Percentiles rank a stretch among this genome's conserved stretches.
Evolutionary conservation across 2,329 filamentous ascomycete species (phyloP).

Genomic region (Apiospora sp.): DNA sequence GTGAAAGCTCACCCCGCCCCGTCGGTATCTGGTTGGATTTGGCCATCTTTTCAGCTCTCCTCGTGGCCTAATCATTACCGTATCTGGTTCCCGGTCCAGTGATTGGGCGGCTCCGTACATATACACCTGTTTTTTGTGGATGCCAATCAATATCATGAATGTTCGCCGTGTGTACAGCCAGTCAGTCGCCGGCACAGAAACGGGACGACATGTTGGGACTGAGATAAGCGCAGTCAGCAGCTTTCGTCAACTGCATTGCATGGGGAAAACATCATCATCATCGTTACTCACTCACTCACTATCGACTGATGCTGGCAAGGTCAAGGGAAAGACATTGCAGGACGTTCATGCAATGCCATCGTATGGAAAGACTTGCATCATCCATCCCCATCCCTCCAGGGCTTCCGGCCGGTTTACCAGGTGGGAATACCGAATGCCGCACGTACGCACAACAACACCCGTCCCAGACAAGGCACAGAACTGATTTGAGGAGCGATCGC

Average conservation of each 20-base stretch:
- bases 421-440: constrained; percentile 7
- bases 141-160: not conserved
- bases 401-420: not conserved
- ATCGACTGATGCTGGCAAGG: not conserved
- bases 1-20: not conserved
- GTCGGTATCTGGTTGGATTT: constrained; percentile 7
- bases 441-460: not conserved
- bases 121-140: not conserved
- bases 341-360: not conserved
- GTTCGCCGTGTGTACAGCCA: not conserved
- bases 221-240: not conserved
- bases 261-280: not conserved
- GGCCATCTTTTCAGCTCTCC: constrained; percentile 18
- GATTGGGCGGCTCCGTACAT: constrained; percentile 3
- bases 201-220: not conserved
- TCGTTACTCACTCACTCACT: not conserved
- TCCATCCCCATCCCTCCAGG: not conserved
- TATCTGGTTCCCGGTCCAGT: not conserved
- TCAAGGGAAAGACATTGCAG: not conserved
- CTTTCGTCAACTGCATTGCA: not conserved
- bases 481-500: not conserved
- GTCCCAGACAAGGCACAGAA: not conserved
- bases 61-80: constrained; percentile 6
- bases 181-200: constrained; percentile 10
- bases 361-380: not conserved